phyloP scores from a whole-genome alignment of 1,284 basidiomycete species.

The Cutaneotrichosporon sp. region DNA sequence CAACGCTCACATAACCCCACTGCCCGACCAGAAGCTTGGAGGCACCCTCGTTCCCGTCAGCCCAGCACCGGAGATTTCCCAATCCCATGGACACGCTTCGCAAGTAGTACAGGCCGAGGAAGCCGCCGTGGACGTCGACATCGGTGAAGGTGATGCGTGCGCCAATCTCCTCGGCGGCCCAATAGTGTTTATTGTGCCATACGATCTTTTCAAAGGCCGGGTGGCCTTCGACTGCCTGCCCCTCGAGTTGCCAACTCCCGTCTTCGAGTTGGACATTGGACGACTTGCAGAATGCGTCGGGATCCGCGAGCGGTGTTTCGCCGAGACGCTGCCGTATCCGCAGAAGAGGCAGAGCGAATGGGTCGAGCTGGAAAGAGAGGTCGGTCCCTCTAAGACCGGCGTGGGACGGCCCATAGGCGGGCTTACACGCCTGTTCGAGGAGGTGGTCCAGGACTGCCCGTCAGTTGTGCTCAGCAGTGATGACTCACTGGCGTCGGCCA shows the following conservation, averaged over 20 bases:
- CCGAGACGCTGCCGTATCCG: slow-evolving; percentile 9
- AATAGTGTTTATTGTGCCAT: slow-evolving; percentile 13
- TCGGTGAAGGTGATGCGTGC: slow-evolving; percentile 12
- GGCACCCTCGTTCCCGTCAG: slow-evolving; percentile 10
- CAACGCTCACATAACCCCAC: slow-evolving; percentile 10
- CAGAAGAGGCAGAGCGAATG: slow-evolving; percentile 2
- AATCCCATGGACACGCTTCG: slow-evolving; percentile 10
- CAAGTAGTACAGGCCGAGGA: slow-evolving; percentile 10
- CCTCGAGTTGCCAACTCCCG: slow-evolving; percentile 2
- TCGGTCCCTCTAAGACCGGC: background rate
- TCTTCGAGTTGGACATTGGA: slow-evolving; percentile 5
- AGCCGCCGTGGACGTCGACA: slow-evolving; percentile 9
- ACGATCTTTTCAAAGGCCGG: background rate
- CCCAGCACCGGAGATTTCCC: slow-evolving; percentile 20
- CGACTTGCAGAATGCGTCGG: slow-evolving; percentile 4
- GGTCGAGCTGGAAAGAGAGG: slow-evolving; percentile 1
- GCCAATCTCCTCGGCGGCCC: slow-evolving; percentile 3
- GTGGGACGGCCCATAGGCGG: background rate
- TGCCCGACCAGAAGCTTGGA: slow-evolving; percentile 1
- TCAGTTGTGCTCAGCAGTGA: background rate
- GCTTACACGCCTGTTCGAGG: background rate
- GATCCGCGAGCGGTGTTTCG: background rate
- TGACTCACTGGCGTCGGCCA: slow-evolving; percentile 10
- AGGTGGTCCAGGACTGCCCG: slow-evolving; percentile 7
- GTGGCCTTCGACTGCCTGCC: background rate